Conservation (phyloP, 2,329 filamentous ascomycete genomes). For the Pseudophaeomoniella oleicola region DNA sequence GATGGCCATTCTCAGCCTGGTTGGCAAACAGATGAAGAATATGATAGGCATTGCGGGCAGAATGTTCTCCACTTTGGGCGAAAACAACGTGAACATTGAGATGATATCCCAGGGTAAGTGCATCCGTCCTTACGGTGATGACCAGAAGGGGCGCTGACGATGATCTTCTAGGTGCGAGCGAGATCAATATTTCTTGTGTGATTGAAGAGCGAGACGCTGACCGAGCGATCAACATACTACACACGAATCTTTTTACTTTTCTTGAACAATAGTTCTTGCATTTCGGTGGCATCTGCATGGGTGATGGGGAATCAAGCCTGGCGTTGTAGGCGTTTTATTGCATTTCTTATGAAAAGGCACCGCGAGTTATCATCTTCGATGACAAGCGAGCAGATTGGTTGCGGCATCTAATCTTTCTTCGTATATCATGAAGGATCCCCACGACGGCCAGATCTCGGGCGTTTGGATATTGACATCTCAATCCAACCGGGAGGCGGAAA, state of each 20-base stretch:
- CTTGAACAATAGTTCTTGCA: conserved; percentile 46
- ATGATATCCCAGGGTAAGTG: conserved; percentile 92
- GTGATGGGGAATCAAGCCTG: too few relatives aligned
- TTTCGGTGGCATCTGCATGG: background rate
- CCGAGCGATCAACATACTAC: conserved; percentile 86
- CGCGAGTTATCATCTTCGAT: too few relatives aligned
- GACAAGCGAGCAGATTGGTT: too few relatives aligned
- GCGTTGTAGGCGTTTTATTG: too few relatives aligned
- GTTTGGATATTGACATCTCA: too few relatives aligned
- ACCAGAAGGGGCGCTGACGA: background rate
- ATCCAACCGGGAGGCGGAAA: too few relatives aligned
- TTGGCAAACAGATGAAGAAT: conserved; percentile 93
- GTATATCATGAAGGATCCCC: too few relatives aligned
- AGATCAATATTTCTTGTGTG: conserved; percentile 98
- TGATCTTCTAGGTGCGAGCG: conserved; percentile 59
- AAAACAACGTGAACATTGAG: conserved; percentile 91
- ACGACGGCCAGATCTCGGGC: too few relatives aligned
- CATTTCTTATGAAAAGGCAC: too few relatives aligned
- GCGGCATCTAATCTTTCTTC: too few relatives aligned
- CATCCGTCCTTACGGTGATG: background rate
- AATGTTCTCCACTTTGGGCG: conserved; percentile 90
- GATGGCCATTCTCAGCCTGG: conserved; percentile 91
- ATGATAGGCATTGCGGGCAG: conserved; percentile 86
- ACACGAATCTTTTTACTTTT: conserved; percentile 94
- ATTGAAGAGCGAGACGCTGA: conserved; percentile 85